Base-by-base conservation (phyloP, 108 stramenopile species). In the Cyclotella sp. region DNA sequence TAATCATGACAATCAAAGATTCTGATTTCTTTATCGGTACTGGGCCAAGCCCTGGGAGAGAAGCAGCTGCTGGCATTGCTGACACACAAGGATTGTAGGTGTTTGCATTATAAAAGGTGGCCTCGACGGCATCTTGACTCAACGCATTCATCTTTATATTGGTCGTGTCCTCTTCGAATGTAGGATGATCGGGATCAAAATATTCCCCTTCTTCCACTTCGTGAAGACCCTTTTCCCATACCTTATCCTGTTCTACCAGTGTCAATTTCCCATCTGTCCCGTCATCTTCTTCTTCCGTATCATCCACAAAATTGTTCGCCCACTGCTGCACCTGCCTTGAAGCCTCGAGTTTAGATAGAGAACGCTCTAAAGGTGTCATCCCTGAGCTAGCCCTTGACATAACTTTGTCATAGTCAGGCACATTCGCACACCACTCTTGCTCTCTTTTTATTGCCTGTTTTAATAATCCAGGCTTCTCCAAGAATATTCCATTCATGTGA, bases 1-100 rank as follows among this genome's bases (percentile, higher is more conserved):
- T 79, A 51, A 97, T 97, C 63, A 97, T 95, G 8, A 97, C 95
- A 55, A 97, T 85, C 21, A 96, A 83, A 44, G 90, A 86, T 14
- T 81, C 73, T 44, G 63, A 64, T 24, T 83, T 69, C n/a, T 72
- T 67, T 24, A 77, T 69, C 4, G 83, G 86, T 3, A 67, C 68
- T 0, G 55, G 65, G 11, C 84, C 86, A 21, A 77, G 62, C 9
- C 81, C 78, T 16, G 73, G 75, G 3, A 86, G 64, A 21, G 79
- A 29, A 10, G 64, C 24, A 18, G 84, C 76, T 10, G 77, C 77
- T 22, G 90, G 89, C 52, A 88, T 60, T 6, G 88, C 72, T 15
- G 77, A 84, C 2, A 90, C 78, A 40, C 90, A 89, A 9, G 90
- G 88, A 14, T 73, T 71, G 52, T 53, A 68, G 13, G 27, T 34